Evolutionary conservation across 2,329 filamentous ascomycete species (phyloP), one percentile per base, ranked within the genome.

Genomic region (Pseudonectria foliicola): DNA sequence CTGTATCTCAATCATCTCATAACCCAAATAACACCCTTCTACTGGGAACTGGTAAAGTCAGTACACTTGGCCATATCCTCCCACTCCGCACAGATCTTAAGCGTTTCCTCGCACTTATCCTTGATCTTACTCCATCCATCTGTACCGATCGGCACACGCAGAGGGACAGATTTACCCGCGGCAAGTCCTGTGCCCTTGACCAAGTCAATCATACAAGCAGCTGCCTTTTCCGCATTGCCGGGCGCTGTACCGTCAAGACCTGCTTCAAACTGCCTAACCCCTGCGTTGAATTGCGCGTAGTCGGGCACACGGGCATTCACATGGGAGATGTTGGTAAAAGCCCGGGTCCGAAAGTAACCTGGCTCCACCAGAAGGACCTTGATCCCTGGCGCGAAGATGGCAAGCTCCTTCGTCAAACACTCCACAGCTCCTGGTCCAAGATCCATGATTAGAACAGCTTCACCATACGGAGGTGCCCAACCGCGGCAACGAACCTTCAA

Each of bases 171-270:
- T 29, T 38, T 58, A 0, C 57, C 59, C 3, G 41, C 46, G 2
- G 44, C 56, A n/a, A 55, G 34, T 0, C 56, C 57, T 4, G 68
- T 70, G 11, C 73, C 63, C 10, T 69, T 60, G 1, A 70, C 72
- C 12, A 78, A 48, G 34, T 77, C 68, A 44, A 75, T 73, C 57
- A 75, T 73, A 0, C 63, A 62, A 14, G 63, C 55, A 2, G 66
- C 69, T 3, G 61, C 71, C 48, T 75, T 71, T 0, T 44, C 42
- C 3, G 71, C 66, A 39, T 77, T 71, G 3, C 72, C 71, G 2
- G 64, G 62, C 33, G 73, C 64, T 34, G 69, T 55, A 0, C 33
- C 34, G 1, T 41, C 38, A 8, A 52, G 7, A 7, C 31, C 33
- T 8, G 46, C 39, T 18, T 54, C 48, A 3, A 33, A 37, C 4